phyloP scores from a whole-genome alignment of 345 rosid genomes.

The Garcia nutans region DNA sequence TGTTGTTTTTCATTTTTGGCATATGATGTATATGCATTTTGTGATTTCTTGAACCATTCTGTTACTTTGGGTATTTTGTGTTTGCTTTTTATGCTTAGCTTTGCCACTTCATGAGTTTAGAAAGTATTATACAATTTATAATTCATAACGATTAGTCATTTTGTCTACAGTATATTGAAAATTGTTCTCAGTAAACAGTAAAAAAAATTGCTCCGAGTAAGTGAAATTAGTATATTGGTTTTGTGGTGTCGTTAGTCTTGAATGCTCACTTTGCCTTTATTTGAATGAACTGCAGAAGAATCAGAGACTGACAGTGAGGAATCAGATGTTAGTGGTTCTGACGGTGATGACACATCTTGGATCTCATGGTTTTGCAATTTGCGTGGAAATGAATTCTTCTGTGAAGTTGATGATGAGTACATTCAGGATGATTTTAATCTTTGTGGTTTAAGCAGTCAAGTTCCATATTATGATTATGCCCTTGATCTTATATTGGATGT shows the following conservation, averaged over 20 bases:
- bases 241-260: background rate
- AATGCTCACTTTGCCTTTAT: slow-evolving; percentile 13
- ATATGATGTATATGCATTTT: background rate
- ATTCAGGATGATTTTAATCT: slow-evolving; percentile 97
- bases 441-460: slow-evolving; percentile 95
- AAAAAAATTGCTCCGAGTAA: background rate
- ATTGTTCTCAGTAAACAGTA: background rate
- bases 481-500: slow-evolving; percentile 90
- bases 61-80: background rate
- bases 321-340: slow-evolving; percentile 85
- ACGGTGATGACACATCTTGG: slow-evolving; percentile 94
- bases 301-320: slow-evolving; percentile 80
- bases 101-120: too few relatives aligned
- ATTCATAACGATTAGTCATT: background rate
- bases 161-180: too few relatives aligned
- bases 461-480: slow-evolving; percentile 91
- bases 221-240: background rate
- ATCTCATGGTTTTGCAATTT: slow-evolving; percentile 98
- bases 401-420: slow-evolving; percentile 96
- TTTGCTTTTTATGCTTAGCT: too few relatives aligned
- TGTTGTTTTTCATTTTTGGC: background rate
- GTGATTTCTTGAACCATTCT: too few relatives aligned
- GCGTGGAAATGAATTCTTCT: slow-evolving; percentile 92
- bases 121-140: background rate
- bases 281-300: slow-evolving; percentile 50